Evolutionary conservation across 2,329 filamentous ascomycete species (phyloP).

Genomic region (Bipolaris victoriae): DNA sequence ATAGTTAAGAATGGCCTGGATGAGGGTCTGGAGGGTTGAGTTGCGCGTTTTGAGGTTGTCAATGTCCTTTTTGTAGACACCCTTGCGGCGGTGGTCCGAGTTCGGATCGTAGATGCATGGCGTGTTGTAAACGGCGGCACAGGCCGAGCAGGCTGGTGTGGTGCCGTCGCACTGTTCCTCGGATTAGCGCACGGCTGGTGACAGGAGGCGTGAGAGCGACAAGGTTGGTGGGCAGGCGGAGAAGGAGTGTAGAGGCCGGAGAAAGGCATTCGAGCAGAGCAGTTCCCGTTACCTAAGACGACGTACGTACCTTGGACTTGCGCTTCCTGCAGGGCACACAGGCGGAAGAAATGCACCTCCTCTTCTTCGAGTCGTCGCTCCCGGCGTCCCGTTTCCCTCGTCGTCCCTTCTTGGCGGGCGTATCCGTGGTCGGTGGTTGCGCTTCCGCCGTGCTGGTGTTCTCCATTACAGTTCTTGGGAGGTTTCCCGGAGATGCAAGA

Average conservation of each 20-base stretch:
- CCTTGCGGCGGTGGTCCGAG: slow-evolving; percentile 93
- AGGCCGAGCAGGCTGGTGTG: slow-evolving; percentile 67
- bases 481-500: slow-evolving; percentile 18
- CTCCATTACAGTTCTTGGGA: slow-evolving; percentile 20
- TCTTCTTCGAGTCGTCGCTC: slow-evolving; percentile 52
- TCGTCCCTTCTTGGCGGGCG: slow-evolving; percentile 39
- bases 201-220: slow-evolving; percentile 11
- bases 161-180: slow-evolving; percentile 72
- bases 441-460: slow-evolving; percentile 18
- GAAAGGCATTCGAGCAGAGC: slow-evolving; percentile 15
- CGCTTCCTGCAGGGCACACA: slow-evolving; percentile 51
- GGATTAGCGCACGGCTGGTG: slow-evolving; percentile 17
- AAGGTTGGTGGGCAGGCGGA: slow-evolving; percentile 10
- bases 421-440: not conserved
- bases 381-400: slow-evolving; percentile 44
- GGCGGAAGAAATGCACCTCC: slow-evolving; percentile 51
- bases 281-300: slow-evolving; percentile 22
- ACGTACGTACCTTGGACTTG: slow-evolving; percentile 47
- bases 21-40: slow-evolving; percentile 87
- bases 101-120: slow-evolving; percentile 95
- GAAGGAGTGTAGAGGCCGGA: slow-evolving; percentile 15
- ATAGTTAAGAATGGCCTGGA: slow-evolving; percentile 91
- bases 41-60: slow-evolving; percentile 86
- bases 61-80: slow-evolving; percentile 93
- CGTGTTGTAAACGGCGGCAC: slow-evolving; percentile 88